Percentiles rank a stretch among this genome's conserved stretches.
phyloP scores from a whole-genome alignment of 2,329 filamentous ascomycete species.

The Penicillium corylophilum region DNA sequence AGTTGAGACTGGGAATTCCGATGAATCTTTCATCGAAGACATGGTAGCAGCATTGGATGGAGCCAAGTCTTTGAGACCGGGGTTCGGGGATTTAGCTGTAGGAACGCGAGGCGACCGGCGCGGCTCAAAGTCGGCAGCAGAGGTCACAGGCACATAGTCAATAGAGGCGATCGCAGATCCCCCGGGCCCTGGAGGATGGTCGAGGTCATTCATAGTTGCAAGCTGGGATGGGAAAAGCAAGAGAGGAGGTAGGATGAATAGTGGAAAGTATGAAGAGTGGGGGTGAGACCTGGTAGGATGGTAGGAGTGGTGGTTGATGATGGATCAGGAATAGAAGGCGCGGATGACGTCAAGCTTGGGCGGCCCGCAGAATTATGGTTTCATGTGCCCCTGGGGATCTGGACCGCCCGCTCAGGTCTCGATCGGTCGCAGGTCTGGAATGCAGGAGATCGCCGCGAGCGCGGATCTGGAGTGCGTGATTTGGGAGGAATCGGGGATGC shows the following conservation, averaged over 20 bases:
- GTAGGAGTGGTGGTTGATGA: background rate
- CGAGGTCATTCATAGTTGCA: background rate
- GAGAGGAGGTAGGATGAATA: background rate
- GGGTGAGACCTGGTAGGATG: background rate
- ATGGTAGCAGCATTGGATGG: background rate
- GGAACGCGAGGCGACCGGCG: background rate
- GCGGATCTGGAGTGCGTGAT: background rate
- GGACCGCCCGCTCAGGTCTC: background rate
- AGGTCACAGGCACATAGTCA: background rate
- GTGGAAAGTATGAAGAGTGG: background rate
- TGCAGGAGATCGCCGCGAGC: background rate
- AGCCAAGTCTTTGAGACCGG: background rate
- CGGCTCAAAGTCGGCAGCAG: background rate
- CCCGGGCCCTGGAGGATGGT: background rate
- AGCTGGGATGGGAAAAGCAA: background rate
- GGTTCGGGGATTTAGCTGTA: no score
- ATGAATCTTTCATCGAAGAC: background rate
- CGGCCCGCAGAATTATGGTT: background rate
- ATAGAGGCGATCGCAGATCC: background rate
- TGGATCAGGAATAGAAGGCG: background rate
- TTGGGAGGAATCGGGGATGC: background rate
- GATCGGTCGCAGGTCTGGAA: background rate
- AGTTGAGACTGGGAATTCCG: background rate
- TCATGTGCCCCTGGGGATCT: background rate
- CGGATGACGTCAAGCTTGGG: conserved; percentile 5